Evolutionary conservation across 192 early-diverging fungal species (phyloP).

Genomic region (Funneliformis geosporum): DNA sequence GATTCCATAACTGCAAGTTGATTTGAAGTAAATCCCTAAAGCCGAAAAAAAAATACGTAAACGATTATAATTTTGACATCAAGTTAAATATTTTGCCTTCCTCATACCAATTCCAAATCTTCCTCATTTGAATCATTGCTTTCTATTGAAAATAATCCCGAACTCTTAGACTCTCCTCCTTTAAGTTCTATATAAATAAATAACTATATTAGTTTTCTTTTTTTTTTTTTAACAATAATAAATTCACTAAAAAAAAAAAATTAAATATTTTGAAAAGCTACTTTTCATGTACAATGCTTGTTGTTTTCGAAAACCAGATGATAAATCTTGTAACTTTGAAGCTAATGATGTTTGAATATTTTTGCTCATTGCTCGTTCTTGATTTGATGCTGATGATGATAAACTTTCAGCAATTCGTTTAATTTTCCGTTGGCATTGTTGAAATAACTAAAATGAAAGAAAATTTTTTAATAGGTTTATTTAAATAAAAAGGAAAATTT

Average conservation of each 20-base stretch:
- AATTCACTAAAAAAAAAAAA: not conserved
- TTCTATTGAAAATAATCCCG: conserved; percentile 40
- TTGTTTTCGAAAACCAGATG: conserved; percentile 77
- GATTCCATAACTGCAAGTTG: conserved; percentile 76
- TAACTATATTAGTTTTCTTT: not conserved
- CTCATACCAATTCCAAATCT: conserved; percentile 44
- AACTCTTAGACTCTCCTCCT: conserved; percentile 43
- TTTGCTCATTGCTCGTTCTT: conserved; percentile 66
- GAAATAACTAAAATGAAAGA: conserved; percentile 67
- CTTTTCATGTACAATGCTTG: conserved; percentile 89
- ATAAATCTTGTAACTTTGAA: conserved; percentile 84
- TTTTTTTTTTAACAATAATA: not conserved
- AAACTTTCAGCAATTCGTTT: conserved; percentile 67
- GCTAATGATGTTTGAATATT: conserved; percentile 94
- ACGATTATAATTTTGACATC: not conserved
- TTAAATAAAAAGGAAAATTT: conserved; percentile 19
- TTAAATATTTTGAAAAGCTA: conserved; percentile 40
- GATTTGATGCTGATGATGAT: conserved; percentile 46
- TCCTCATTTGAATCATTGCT: conserved; percentile 39
- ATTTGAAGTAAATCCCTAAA: conserved; percentile 82
- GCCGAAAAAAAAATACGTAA: conserved; percentile 38
- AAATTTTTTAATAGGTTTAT: not conserved
- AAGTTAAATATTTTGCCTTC: conserved; percentile 29
- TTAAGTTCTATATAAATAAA: conserved; percentile 37
- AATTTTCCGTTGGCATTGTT: conserved; percentile 75